Percentiles rank a stretch among this genome's conserved stretches.
These are phyloP conservation scores for Verticillium tricorpus DNA, from an alignment of 2,329 filamentous ascomycete species.

Conservation along the genomic window DNA sequence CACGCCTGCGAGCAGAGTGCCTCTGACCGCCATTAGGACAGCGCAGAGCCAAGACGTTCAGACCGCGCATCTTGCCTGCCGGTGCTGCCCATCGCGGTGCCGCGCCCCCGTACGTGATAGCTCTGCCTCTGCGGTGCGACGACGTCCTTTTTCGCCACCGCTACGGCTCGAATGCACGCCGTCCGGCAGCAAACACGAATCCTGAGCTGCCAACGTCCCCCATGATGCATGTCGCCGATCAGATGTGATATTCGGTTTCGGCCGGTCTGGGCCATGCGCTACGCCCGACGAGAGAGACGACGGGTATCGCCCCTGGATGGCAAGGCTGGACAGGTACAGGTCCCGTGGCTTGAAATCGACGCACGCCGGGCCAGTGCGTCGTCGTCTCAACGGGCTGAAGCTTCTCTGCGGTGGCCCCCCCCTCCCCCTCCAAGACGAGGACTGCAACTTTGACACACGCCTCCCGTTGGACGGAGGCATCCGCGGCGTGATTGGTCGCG, in stretches of 20 bases:
- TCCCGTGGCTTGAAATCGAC: background rate
- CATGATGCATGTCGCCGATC: background rate
- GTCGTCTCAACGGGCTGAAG: background rate
- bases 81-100: background rate
- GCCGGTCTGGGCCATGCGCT: background rate
- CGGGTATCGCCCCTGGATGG: background rate
- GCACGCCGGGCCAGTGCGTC: background rate
- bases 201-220: background rate
- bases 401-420: background rate
- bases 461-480: background rate
- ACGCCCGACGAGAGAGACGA: background rate
- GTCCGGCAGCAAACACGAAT: background rate
- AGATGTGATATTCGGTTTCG: background rate
- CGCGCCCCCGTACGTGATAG: too few species aligned
- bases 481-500: background rate
- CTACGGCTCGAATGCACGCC: background rate
- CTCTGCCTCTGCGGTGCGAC: too few species aligned
- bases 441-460: background rate
- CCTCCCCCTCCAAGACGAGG: background rate
- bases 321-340: background rate
- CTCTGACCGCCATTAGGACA: background rate
- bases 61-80: background rate
- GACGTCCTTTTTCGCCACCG: too few species aligned
- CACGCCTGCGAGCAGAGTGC: background rate
- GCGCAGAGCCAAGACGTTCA: background rate